Base-by-base conservation (phyloP, 1,284 basidiomycete species). In the Xanthoconium separans region DNA sequence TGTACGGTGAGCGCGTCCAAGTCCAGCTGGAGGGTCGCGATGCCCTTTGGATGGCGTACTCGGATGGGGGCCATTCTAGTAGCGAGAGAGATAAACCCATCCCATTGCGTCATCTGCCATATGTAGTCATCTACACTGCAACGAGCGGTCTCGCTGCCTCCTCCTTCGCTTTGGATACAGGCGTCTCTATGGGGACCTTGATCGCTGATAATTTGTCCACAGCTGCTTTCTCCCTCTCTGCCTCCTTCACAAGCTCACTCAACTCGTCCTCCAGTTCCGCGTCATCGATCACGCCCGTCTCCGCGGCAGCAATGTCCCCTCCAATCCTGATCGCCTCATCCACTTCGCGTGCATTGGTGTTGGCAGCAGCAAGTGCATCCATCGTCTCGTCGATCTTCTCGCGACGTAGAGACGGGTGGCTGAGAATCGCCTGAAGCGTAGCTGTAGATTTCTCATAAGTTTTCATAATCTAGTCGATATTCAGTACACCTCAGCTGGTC, bases 361-460 rank as follows among this genome's bases (percentile, higher is more conserved):
- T 85, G 1, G 87, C 89, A 54, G 91, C 88, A 1, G 90, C 85
- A 63, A 98, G 79, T 3, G 85, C 87, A 33, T 95, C 91, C 81
- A 97, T 87, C 2, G 93, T 95, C 59, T 82, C 77, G 46, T 96
- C 91, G 48, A 98, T 84, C 46, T 81, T 81, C 18, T 88, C 88
- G 7, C 83, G 80, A 58, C 89, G 84, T 13, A 98, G 77, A 0
- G 85, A 85, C 0, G 93, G 92, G 61, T 95, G 85, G 1, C 85
- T 75, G 3, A 98, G 83, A 40, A 98, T 83, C 0, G 80, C 71
- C 12, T 82, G 81, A 10, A 98, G 78, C 0, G 93, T 93, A 2
- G 80, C 70, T 0, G 91, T 86, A 2, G 93, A 94, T 2, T 85
- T 84, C 67, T 91, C 83, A 67, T 96, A 98, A 0, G 87, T 83